Evolutionary conservation across 805 yeast genomes (phyloP).

Genomic region (Saccharomyces eubayanus): DNA sequence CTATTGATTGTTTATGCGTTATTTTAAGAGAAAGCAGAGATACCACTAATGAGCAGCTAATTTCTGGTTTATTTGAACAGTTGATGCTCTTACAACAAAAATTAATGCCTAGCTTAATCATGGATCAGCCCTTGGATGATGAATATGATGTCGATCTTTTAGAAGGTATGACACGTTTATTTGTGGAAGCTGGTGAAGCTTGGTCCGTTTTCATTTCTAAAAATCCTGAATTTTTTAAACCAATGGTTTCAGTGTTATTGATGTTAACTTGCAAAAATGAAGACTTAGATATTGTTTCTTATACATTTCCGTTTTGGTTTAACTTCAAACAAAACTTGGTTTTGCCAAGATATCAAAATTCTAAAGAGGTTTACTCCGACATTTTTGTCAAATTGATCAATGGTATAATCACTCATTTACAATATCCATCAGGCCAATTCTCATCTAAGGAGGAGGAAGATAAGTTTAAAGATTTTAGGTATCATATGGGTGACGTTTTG

Average conservation of each 20-base stretch:
- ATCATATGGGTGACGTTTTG: conserved; percentile 95
- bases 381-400: conserved; percentile 22
- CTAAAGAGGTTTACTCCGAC: conserved; percentile 19
- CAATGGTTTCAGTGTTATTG: conserved; percentile 64
- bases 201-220: conserved; percentile 86
- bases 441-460: conserved; percentile 78
- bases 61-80: conserved; percentile 61
- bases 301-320: conserved; percentile 91
- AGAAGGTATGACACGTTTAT: conserved; percentile 64
- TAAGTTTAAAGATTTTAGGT: conserved; percentile 86
- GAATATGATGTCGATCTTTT: conserved; percentile 51
- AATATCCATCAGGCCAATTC: conserved; percentile 62
- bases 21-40: conserved; percentile 78
- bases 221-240: conserved; percentile 58
- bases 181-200: conserved; percentile 88
- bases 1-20: conserved; percentile 79
- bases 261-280: conserved; percentile 65
- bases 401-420: conserved; percentile 53
- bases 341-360: conserved; percentile 26
- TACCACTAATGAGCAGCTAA: conserved; percentile 50
- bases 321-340: conserved; percentile 55
- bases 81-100: conserved; percentile 53
- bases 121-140: conserved; percentile 24
- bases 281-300: conserved; percentile 82
- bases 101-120: conserved; percentile 32